These are phyloP conservation scores for Coccomyxa subellipsoidea DNA, from an alignment of 163 green algal species.

Conservation along the genomic window DNA sequence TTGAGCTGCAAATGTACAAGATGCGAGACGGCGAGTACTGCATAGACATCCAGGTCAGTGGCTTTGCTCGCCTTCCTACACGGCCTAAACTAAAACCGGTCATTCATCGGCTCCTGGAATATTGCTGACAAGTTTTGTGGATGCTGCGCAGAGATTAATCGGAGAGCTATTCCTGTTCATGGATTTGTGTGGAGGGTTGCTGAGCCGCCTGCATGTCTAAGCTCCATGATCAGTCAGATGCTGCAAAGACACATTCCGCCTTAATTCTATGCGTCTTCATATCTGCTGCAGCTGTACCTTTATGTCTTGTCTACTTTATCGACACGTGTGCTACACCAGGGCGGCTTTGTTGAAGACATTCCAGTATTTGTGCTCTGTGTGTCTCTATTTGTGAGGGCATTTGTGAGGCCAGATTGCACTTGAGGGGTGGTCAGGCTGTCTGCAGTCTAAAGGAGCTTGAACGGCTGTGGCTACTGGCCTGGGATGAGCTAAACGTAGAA, in stretches of 20 bases:
- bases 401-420: neutral
- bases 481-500: too few species aligned
- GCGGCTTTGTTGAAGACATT: too few species aligned
- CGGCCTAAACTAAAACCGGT: too few species aligned
- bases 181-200: constrained; percentile 65
- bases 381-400: neutral
- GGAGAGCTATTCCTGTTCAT: constrained; percentile 75
- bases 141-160: constrained; percentile 40
- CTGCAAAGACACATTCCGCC: neutral
- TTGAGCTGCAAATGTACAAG: constrained; percentile 95
- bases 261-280: neutral
- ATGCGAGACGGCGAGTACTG: constrained; percentile 88
- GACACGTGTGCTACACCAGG: too few species aligned
- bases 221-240: neutral
- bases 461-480: too few species aligned
- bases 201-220: constrained; percentile 42
- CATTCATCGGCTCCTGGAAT: neutral
- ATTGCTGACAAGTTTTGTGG: neutral
- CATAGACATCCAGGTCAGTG: constrained; percentile 80
- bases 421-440: neutral
- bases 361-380: neutral
- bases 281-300: neutral
- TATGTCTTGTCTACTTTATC: too few species aligned
- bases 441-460: neutral
- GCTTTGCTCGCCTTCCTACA: too few species aligned